These are phyloP conservation scores for Cyberlindnera mrakii DNA, from an alignment of 805 yeast species.

Conservation along the genomic window DNA sequence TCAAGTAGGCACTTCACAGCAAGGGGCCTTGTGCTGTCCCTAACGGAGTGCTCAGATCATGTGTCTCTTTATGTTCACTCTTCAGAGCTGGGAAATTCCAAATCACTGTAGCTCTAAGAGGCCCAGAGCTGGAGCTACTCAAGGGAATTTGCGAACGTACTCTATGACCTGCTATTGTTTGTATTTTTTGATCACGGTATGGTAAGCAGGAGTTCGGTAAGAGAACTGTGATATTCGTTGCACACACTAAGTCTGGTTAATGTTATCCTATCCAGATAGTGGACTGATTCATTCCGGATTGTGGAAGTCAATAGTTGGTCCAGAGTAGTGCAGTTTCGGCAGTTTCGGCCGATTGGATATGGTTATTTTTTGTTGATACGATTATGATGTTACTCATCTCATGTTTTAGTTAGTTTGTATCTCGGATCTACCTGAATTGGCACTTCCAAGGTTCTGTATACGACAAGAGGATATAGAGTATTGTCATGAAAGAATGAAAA, in stretches of 20 bases:
- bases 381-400: slow-evolving; percentile 45
- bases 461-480: slow-evolving; percentile 12
- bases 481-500: slow-evolving; percentile 7
- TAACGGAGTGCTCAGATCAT: slow-evolving; percentile 30
- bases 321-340: too few relatives aligned
- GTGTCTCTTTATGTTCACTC: slow-evolving; percentile 37
- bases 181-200: slow-evolving; percentile 12
- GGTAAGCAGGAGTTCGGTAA: slow-evolving; percentile 6
- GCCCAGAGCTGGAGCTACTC: too few relatives aligned
- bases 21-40: too few relatives aligned
- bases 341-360: slow-evolving; percentile 27
- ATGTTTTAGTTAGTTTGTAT: slow-evolving; percentile 38
- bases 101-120: slow-evolving; percentile 41
- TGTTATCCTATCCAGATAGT: slow-evolving; percentile 19
- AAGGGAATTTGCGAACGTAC: slow-evolving; percentile 38
- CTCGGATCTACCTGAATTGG: slow-evolving; percentile 30
- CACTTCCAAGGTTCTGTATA: slow-evolving; percentile 12
- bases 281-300: slow-evolving; percentile 38
- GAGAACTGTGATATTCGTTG: slow-evolving; percentile 12
- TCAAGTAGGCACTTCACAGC: too few relatives aligned
- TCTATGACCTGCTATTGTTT: slow-evolving; percentile 13
- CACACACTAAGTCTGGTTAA: slow-evolving; percentile 11
- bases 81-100: not conserved
- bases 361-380: slow-evolving; percentile 42
- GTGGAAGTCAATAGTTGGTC: slow-evolving; percentile 29